A percentile compares a stretch with the other conserved stretches of the same genome.
Evolutionary conservation across 352 stramenopile genomes (phyloP).

Genomic region (Phytophthora pisi): DNA sequence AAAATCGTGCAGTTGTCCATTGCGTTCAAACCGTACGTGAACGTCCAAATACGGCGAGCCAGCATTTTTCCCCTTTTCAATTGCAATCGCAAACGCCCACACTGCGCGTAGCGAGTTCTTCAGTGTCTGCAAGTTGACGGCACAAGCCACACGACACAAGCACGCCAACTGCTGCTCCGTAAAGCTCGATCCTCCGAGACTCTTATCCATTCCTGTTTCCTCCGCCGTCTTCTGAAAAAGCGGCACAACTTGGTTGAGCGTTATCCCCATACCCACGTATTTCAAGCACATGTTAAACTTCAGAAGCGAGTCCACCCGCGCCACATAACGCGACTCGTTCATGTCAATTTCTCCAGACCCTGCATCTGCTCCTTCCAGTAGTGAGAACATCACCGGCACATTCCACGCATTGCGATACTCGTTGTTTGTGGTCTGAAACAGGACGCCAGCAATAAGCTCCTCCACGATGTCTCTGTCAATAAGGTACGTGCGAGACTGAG

Average conservation of each 20-base stretch:
- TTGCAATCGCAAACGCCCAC: constrained; percentile 31
- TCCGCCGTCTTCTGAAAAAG: constrained; percentile 34
- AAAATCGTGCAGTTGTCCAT: constrained; percentile 29
- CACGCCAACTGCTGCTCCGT: constrained; percentile 31
- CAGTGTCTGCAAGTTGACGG: constrained; percentile 38
- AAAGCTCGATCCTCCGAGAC: constrained; percentile 15
- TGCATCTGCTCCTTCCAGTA: constrained; percentile 11
- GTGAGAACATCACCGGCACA: constrained; percentile 24
- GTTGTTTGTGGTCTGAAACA: constrained; percentile 22
- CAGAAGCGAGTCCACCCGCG: constrained; percentile 31
- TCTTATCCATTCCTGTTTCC: constrained; percentile 31
- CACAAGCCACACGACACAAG: constrained; percentile 36
- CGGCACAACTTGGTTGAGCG: constrained; percentile 26
- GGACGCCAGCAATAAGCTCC: constrained; percentile 26
- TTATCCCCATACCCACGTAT: constrained; percentile 37
- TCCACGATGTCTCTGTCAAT: constrained; percentile 36
- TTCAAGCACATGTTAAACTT: constrained; percentile 40
- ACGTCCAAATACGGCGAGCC: constrained; percentile 31
- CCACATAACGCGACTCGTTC: constrained; percentile 38
- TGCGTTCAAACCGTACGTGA: constrained; percentile 31
- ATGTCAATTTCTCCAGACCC: constrained; percentile 14
- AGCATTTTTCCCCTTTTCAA: constrained; percentile 26
- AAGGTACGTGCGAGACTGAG: constrained; percentile 23
- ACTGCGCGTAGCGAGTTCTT: constrained; percentile 31
- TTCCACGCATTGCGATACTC: constrained; percentile 37